phyloP scores from a whole-genome alignment of 2,329 filamentous ascomycete species.

The Rutstroemia sp. region DNA sequence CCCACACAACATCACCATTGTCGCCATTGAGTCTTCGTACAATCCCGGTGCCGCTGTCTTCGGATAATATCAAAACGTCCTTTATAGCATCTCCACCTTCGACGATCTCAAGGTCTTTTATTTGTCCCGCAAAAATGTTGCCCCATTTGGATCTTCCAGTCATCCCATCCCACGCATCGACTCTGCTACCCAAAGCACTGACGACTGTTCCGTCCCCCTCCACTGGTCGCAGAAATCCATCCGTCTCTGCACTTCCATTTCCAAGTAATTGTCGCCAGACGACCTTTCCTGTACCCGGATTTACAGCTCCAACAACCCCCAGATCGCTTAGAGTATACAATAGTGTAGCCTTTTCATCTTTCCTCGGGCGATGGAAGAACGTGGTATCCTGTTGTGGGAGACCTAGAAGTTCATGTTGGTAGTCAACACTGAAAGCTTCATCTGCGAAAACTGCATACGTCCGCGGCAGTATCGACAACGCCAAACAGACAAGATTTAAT shows the following conservation, averaged over 20 bases:
- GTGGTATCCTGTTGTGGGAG: constrained; percentile 74
- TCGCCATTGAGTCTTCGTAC: constrained; percentile 67
- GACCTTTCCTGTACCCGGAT: constrained; percentile 75
- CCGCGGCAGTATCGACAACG: constrained; percentile 25
- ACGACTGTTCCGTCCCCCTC: constrained; percentile 72
- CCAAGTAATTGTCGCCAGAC: constrained; percentile 80
- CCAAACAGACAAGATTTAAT: constrained; percentile 23
- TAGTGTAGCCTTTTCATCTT: constrained; percentile 76
- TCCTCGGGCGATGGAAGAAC: constrained; percentile 86
- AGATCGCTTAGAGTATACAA: constrained; percentile 87
- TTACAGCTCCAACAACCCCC: constrained; percentile 76
- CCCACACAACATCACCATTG: constrained; percentile 72
- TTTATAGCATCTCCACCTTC: constrained; percentile 51
- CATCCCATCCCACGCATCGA: constrained; percentile 77
- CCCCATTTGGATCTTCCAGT: constrained; percentile 77
- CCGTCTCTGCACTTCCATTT: constrained; percentile 32
- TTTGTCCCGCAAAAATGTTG: constrained; percentile 47
- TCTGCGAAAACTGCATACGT: constrained; percentile 69
- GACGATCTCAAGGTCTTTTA: constrained; percentile 70
- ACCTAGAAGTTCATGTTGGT: constrained; percentile 84
- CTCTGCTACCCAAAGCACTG: constrained; percentile 60
- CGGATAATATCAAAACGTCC: constrained; percentile 64
- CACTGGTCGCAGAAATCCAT: constrained; percentile 56
- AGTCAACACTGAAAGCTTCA: constrained; percentile 87
- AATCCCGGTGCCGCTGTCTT: constrained; percentile 46